These are phyloP conservation scores for Cordyceps cicadae DNA, from an alignment of 2,329 filamentous ascomycete species.

Conservation along the genomic window DNA sequence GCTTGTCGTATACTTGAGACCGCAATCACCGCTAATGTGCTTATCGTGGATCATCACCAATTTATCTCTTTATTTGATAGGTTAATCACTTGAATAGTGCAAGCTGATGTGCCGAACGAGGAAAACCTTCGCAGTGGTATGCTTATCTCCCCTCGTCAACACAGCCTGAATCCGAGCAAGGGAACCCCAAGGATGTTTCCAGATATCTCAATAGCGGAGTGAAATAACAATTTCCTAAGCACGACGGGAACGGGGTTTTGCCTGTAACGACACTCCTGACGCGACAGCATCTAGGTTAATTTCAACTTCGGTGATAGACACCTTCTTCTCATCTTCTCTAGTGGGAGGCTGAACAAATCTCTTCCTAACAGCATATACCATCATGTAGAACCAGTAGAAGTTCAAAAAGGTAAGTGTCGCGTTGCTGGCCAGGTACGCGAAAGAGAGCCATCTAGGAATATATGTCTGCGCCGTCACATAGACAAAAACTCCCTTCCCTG, in stretches of 20 bases:
- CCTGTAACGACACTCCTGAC: conserved; percentile 18
- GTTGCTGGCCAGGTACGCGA: conserved; percentile 62
- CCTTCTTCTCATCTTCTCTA: conserved; percentile 21
- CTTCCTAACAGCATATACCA: conserved; percentile 72
- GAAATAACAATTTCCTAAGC: background rate
- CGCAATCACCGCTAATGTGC: background rate
- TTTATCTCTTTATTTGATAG: background rate
- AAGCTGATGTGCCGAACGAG: background rate
- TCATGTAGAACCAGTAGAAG: conserved; percentile 80
- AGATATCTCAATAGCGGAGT: background rate
- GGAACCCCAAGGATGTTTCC: background rate
- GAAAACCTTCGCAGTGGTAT: background rate
- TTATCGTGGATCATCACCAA: background rate
- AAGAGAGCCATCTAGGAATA: conserved; percentile 63
- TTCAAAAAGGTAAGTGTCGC: conserved; percentile 67
- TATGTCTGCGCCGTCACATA: conserved; percentile 40
- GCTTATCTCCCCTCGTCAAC: background rate
- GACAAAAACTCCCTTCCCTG: conserved; percentile 23
- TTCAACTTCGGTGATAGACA: conserved; percentile 21
- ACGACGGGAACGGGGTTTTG: conserved; percentile 5
- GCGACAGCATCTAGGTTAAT: conserved; percentile 23
- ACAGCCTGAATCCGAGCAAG: background rate
- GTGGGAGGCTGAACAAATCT: conserved; percentile 49
- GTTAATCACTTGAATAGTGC: background rate
- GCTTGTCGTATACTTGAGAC: background rate